Evolutionary conservation across 176 grass and related monocot genomes (phyloP), one percentile per base, ranked within the genome.

Genomic region (Ampelocalamus luodianensis): DNA sequence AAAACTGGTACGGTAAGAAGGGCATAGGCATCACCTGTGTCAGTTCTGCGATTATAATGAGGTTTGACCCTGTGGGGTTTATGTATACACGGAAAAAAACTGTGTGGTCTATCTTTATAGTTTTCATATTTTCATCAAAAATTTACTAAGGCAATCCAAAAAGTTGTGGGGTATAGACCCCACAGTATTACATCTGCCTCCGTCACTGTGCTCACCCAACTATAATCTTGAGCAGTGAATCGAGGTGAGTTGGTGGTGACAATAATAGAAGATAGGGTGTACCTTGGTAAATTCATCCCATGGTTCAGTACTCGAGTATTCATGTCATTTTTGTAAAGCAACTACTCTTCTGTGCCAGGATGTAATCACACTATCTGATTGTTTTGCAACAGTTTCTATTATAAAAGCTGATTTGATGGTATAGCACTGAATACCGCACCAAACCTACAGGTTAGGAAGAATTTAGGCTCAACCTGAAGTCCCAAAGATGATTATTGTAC

Each of bases 391-490:
- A 42, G 4, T 42, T 42, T 77, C 11, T 5, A 42, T 77, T 77
- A 27, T 14, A 74, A 60, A 77, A 10, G 55, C 37, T 23, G 54
- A 27, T 77, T 8, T 77, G n/a, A 27, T 43, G 24, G n/a, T 61
- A 1, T 61, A 20, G 8, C 34, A 59, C 22, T 58, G 18, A 59
- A 23, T 59, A 1, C 75, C 38, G 40, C 39, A n/a, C 38, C 22
- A 27, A 61, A 44, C 75, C 59, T 61, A 78, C 23, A 44, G 42
- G 55, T 60, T 62, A 44, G 75, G n/a, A 62, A 61, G 9, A 77
- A 11, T 44, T 78, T 78, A 44, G 23, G 56, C n/a, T 42, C 38
- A 61, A 20, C 56, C 23, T 10, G 14, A 20, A 44, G 56, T 29
- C 56, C 42, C 0, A 6, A 72, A 72, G 74, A 77, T 26, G 74